Evolutionary conservation across 305 asterid species (phyloP), one percentile per base, ranked within the genome.

Genomic region (Caryopteris hybrid): DNA sequence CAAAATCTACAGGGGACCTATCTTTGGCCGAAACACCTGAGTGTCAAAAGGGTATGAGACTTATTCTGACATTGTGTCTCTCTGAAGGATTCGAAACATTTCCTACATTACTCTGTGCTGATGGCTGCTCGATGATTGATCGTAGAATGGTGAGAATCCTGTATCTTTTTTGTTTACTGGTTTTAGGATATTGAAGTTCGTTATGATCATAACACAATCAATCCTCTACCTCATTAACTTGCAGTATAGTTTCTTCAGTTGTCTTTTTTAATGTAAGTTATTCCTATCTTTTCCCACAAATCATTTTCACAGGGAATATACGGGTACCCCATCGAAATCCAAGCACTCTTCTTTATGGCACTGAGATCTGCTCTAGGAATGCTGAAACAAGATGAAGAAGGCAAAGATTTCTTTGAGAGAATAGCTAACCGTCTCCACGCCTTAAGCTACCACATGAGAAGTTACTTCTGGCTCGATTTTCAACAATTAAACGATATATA

Each of bases 271-370:
- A 5, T 27, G 5, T 27, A 27, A 2, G 33, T 27, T 27, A 27
- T 2, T 27, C 5, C 2, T 27, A n/a, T 27, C 2, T 27, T 27
- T 2, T 2, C 33, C 2, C 33, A 2, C 33, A 27, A 5, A 2
- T 2, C 25, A 16, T 20, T 14, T 12, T 31, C 41, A 13, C 92
- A 89, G 97, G 97, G 97, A 54, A 66, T 91, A 41, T 91, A 91
- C 47, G 97, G 97, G n/a, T 91, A 88, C 79, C 97, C 97, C 11
- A 85, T 91, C 27, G 97, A 91, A 74, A 91, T 91, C 52, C 95
- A 91, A 82, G 89, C 96, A 16, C 96, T 91, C 74, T 91, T 91
- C 83, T 91, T 91, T 75, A 88, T 88, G 97, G 92, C 96, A 31
- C 36, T 88, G 85, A 75, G 97, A 74, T 79, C 81, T 47, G 92